A percentile compares a stretch with the other conserved stretches of the same genome.
phyloP scores from a whole-genome alignment of 2,329 filamentous ascomycete species.

The Verticillium klebahnii region DNA sequence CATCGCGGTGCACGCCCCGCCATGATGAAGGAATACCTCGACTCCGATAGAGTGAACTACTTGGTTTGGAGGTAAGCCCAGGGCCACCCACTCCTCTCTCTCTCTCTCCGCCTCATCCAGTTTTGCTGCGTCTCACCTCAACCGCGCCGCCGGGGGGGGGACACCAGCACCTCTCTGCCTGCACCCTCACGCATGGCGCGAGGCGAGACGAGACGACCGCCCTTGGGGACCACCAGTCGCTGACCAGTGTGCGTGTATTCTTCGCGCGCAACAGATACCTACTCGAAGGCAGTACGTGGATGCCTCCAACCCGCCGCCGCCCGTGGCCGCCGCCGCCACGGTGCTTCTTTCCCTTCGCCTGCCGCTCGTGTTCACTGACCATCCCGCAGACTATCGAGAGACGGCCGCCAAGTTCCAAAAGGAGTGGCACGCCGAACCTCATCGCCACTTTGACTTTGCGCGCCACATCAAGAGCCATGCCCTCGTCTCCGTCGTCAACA shows the following conservation, averaged over 20 bases:
- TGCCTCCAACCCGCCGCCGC: conserved; percentile 1
- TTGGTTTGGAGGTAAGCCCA: conserved; percentile 64
- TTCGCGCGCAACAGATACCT: conserved; percentile 42
- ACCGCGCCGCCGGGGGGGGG: neutral
- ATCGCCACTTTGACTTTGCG: conserved; percentile 59
- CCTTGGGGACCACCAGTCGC: neutral
- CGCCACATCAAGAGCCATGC: conserved; percentile 61
- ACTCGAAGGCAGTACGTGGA: conserved; percentile 56
- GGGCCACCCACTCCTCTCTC: conserved; percentile 17
- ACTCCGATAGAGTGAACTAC: conserved; percentile 66
- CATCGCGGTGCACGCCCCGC: conserved; percentile 13
- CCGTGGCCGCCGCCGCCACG: neutral
- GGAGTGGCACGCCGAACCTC: conserved; percentile 62
- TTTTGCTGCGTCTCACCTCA: conserved; percentile 14
- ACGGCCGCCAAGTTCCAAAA: conserved; percentile 64
- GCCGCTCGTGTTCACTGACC: conserved; percentile 1
- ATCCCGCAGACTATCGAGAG: conserved; percentile 57
- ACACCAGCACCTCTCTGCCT: neutral
- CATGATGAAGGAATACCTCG: conserved; percentile 58
- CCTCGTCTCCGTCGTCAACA: conserved; percentile 58
- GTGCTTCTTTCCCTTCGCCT: neutral
- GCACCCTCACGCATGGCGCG: neutral
- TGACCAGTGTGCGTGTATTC: neutral
- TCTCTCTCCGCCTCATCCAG: neutral
- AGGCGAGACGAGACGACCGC: neutral